Base-by-base conservation (phyloP, 495 filamentous ascomycete genomes). In the Podospora pseudopauciseta region DNA sequence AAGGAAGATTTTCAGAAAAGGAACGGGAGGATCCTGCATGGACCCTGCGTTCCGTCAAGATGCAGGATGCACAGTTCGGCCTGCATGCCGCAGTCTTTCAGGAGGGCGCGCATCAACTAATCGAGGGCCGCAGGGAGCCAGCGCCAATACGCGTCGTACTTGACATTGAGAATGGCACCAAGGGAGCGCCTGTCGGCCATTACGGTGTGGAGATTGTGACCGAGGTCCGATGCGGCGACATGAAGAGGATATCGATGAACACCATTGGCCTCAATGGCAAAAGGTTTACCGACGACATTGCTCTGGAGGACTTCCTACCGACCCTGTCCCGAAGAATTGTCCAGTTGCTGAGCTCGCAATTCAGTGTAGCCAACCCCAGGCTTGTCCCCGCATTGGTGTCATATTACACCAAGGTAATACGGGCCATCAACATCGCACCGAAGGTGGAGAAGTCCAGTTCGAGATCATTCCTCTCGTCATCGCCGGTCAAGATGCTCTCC, bases 401-500 rank as follows among this genome's bases (percentile, higher is more conserved):
- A 9, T 88, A 86, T 65, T 84, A 93, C 74, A 88, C 89, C 64
- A 92, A 91, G 65, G 86, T 94, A 32, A 81, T 99, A 56, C 86
- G 88, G 19, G 87, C 88, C 5, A 80, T 96, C n/a, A 85, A 86
- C 55, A 79, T 92, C 44, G 82, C 83, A 58, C 76, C 85, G 68
- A 86, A 88, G 58, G 83, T 84, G 5, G 85, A 88, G 74, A 89
- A 82, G 75, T 57, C 60, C n/a, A 73, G 57, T 56, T 81, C 80
- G 67, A 87, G 80, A 72, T 86, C 83, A 0, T 89, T 92, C 71
- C 85, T 92, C 23, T 88, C 91, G 13, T 86, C 89, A 13, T 97
- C 93, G 11, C 94, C 95, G 0, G 92, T 94, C 49, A 99, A 98
- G 77, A 79, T 97, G 73, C 84, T 99, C 28, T 95, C 93, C 0